Base-by-base conservation (phyloP, 1,139 yeast species). In the Saccharomycopsis hybrid region DNA sequence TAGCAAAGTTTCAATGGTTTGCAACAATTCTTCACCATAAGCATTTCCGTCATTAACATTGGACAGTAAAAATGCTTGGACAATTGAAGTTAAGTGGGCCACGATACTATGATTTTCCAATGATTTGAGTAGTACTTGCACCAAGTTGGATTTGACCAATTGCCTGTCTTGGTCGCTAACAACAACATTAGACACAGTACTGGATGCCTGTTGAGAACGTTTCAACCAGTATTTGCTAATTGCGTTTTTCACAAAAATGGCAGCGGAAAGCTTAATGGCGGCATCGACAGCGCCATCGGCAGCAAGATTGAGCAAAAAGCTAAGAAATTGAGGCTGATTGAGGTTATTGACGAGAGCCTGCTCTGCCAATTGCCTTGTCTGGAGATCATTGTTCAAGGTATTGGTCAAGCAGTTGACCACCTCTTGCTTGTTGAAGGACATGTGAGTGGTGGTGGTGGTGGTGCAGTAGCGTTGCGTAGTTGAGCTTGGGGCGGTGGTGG, bases 361-460 rank as follows among this genome's bases (percentile, higher is more conserved):
- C 64, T 90, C 97, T 0, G 96, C 94, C 48, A 77, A 76, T 55
- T 72, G 75, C 58, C 95, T 77, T 38, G 77, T 66, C 36, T 68
- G 66, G 43, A 78, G 84, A 60, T 85, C 82, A 1, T 89, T 78
- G 57, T 83, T 85, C 54, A 92, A 73, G 0, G 97, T 88, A 30
- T 85, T 89, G 47, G 84, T 76, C 59, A 92, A 85, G 64, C 92
- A 85, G 56, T 75, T 75, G 61, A 87, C 77, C 52, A 88, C 75
- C 35, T 76, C 73, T 58, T 76, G 72, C 53, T 83, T 80, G 65
- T 87, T 87, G 82, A 85, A 74, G 31, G 52, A 46, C 44, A 54
- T 53, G 18, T 18, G 18, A 18, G 18, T 18, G 18, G 18, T 18
- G 18, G 18, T 18, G 18, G 5, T 39, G 40, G 32, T 39, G 48